Conservation (phyloP, 441 rosid genomes). For the Eutrema salsugineum region DNA sequence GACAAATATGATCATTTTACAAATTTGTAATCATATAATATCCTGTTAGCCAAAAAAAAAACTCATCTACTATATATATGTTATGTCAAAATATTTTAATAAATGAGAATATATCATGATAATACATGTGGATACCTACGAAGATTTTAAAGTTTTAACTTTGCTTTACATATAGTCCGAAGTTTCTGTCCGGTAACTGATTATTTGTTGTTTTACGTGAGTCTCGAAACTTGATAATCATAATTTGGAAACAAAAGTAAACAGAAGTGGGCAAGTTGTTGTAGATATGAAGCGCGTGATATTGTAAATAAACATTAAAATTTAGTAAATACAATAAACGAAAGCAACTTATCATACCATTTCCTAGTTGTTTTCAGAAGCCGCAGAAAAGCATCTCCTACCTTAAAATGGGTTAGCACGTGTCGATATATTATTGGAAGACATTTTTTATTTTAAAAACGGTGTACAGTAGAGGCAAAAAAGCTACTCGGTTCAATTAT, state of each 20-base stretch:
- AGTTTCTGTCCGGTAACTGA: background rate
- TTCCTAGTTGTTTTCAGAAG: constrained; percentile 28
- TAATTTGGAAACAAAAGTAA: too few species aligned
- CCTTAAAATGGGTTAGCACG: constrained; percentile 47
- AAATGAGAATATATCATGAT: too few species aligned
- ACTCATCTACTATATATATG: too few species aligned
- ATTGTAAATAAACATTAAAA: background rate
- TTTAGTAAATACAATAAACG: background rate
- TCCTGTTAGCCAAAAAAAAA: too few species aligned
- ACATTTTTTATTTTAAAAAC: too few species aligned
- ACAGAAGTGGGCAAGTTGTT: background rate
- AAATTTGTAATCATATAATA: too few species aligned
- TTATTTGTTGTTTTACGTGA: background rate
- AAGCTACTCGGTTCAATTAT: background rate
- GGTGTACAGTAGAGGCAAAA: background rate
- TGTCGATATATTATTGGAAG: constrained; percentile 23
- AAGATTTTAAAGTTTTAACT: background rate
- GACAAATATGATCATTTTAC: too few species aligned
- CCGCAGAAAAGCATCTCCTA: constrained; percentile 38
- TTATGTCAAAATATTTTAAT: too few species aligned
- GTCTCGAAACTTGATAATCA: background rate
- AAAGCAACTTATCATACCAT: background rate
- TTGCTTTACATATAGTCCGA: background rate
- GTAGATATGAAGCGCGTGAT: background rate
- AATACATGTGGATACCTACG: too few species aligned